Conservation (phyloP, 208 protist species). For the Trypanosoma lewisi region DNA sequence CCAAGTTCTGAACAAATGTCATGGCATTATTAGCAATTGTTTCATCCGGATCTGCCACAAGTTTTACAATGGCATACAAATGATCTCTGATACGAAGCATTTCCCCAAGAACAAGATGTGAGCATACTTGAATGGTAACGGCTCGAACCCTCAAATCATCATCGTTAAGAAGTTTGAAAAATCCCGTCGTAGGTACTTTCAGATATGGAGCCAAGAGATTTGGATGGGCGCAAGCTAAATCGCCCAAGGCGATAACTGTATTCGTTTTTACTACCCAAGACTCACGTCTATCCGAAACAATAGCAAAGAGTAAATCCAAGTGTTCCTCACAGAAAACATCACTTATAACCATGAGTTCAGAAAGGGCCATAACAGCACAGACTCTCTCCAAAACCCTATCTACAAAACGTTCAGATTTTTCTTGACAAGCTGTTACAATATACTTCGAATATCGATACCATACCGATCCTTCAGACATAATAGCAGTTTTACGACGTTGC, state of each 20-base stretch:
- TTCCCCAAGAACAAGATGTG: conserved; percentile 85
- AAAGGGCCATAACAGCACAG: conserved; percentile 80
- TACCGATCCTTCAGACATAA: conserved; percentile 69
- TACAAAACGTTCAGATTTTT: conserved; percentile 35
- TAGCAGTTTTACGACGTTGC: conserved; percentile 60
- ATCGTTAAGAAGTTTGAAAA: conserved; percentile 85
- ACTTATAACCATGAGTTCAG: conserved; percentile 84
- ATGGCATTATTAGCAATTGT: conserved; percentile 82
- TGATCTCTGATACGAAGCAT: conserved; percentile 90
- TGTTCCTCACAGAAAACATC: conserved; percentile 71
- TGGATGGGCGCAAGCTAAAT: conserved; percentile 87
- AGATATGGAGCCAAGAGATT: conserved; percentile 83
- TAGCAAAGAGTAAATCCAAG: conserved; percentile 76
- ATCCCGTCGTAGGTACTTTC: conserved; percentile 64
- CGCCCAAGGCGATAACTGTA: conserved; percentile 82
- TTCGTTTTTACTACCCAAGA: conserved; percentile 90
- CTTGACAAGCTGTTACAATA: conserved; percentile 54
- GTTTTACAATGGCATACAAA: conserved; percentile 82
- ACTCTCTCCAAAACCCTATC: conserved; percentile 59
- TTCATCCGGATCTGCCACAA: conserved; percentile 85
- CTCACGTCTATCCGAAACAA: conserved; percentile 68
- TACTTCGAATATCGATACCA: conserved; percentile 58
- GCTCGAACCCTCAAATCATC: conserved; percentile 84
- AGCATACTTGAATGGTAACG: conserved; percentile 90
- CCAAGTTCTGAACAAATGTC: conserved; percentile 88